Base-by-base conservation (phyloP, 139 green algal species). In the Chlamydomonas urium region DNA sequence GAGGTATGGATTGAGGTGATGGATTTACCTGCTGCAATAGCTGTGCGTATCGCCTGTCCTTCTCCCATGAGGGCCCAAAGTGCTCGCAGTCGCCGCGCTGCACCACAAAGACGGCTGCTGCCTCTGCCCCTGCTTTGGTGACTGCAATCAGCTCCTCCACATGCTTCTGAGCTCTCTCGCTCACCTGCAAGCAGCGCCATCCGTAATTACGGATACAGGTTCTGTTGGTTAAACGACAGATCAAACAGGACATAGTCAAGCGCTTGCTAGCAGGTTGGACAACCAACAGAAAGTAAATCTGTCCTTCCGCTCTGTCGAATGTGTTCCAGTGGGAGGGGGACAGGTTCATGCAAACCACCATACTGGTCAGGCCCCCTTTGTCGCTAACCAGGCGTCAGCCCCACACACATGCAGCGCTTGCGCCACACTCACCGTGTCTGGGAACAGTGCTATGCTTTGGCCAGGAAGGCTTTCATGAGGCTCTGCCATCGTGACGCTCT, bases 401-500 rank as follows among this genome's bases (percentile, higher is more conserved):
- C 56, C 56, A 23, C 6, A 53, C 4, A 10, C 35, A 47, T 47
- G 61, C 34, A 69, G 8, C 5, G 6, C 29, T 42, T 33, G 10
- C 14, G 4, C 21, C 2, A 32, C 17, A 29, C 65, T 24, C 35
- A 82, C 73, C 35, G 86, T 88, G 56, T 92, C 86, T 23, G 86
- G 86, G 63, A 92, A 92, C 2, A 90, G 63, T 21, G 83, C 86
- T 29, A 90, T 77, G 26, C 21, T 74, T 28, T 26, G 3, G 33
- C 23, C 23, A 23, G 47, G 33, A 19, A 31, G 21, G 1, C 1
- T 19, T 6, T 36, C 24, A 1, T 23, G 26, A 10, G 47, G 50
- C 35, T 88, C 73, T 1, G 77, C 71, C 31, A 89, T 67, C 0
- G 85, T 92, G 5, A 88, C 80, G 34, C 66, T 81, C 71, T 92